A percentile compares a stretch with the other conserved stretches of the same genome.
These are phyloP conservation scores for Astrothelium macrocarpum DNA, from an alignment of 495 filamentous ascomycete genomes.

Conservation along the genomic window DNA sequence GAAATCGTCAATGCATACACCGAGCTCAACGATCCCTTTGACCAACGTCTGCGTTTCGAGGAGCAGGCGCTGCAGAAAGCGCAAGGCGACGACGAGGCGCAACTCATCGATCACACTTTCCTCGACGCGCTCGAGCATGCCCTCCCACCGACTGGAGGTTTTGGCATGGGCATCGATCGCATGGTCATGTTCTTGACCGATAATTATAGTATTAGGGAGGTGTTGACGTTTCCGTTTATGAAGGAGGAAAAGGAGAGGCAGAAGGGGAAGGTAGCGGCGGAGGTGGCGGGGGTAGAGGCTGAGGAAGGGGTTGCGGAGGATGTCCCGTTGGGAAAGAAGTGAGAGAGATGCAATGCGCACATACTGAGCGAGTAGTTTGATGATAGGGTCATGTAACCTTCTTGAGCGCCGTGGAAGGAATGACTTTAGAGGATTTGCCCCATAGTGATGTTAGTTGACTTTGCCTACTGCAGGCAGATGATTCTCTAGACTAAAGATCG, in stretches of 20 bases:
- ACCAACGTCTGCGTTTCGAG: constrained; percentile 88
- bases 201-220: constrained; percentile 93
- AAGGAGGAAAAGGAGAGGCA: constrained; percentile 51
- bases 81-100: constrained; percentile 93
- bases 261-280: constrained; percentile 51
- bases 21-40: constrained; percentile 94
- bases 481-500: no score
- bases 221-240: constrained; percentile 86
- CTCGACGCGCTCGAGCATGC: constrained; percentile 76
- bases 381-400: no score
- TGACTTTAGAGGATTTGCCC: no score
- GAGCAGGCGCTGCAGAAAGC: constrained; percentile 95
- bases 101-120: constrained; percentile 92
- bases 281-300: constrained; percentile 56
- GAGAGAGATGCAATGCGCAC: background rate
- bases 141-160: constrained; percentile 88
- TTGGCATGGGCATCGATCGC: constrained; percentile 95
- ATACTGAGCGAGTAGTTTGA: background rate
- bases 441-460: no score
- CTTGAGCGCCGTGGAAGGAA: no score
- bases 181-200: constrained; percentile 96
- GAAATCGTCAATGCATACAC: constrained; percentile 96
- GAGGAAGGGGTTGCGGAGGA: constrained; percentile 54
- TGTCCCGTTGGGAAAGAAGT: background rate
- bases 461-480: background rate